Percentiles rank a stretch among this genome's conserved stretches.
Evolutionary conservation across 2,329 filamentous ascomycete species (phyloP).

Genomic region (Macroventuria anomochaeta): DNA sequence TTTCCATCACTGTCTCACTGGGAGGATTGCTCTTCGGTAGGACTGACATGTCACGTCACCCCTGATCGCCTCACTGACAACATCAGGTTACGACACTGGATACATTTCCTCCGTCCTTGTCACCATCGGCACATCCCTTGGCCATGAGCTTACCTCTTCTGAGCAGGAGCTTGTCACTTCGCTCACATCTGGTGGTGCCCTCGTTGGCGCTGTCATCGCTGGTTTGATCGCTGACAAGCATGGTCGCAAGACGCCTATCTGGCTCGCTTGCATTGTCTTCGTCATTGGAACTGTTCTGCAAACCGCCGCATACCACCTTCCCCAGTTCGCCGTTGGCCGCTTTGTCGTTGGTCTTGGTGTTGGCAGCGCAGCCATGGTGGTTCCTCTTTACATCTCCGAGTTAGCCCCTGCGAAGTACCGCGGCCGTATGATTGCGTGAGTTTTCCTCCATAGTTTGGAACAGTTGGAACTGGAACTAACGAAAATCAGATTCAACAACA

Average conservation of each 20-base stretch:
- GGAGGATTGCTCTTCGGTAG: constrained; percentile 39
- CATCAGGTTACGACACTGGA: constrained; percentile 46
- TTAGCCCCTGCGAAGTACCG: constrained; percentile 43
- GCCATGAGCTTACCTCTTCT: constrained; percentile 36
- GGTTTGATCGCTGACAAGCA: constrained; percentile 47
- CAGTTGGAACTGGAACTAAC: too few species aligned
- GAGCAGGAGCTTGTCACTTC: constrained; percentile 51
- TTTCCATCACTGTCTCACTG: constrained; percentile 37
- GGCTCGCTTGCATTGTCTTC: constrained; percentile 36
- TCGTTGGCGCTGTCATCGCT: constrained; percentile 47
- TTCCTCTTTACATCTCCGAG: constrained; percentile 41
- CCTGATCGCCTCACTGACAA: not conserved
- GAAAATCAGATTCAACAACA: constrained; percentile 37
- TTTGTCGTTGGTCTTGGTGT: constrained; percentile 43
- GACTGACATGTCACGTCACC: not conserved
- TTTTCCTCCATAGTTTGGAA: too few species aligned
- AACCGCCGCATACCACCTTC: constrained; percentile 33
- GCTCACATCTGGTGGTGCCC: constrained; percentile 47
- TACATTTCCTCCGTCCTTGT: constrained; percentile 50
- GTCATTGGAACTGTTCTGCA: constrained; percentile 40
- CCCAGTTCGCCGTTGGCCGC: constrained; percentile 39
- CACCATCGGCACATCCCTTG: constrained; percentile 44
- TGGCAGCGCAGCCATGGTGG: constrained; percentile 41
- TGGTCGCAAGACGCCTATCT: constrained; percentile 43
- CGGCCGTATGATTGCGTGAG: constrained; percentile 45